phyloP scores from a whole-genome alignment of 179 eudicot genomes.

The Corrigiola litoralis region DNA sequence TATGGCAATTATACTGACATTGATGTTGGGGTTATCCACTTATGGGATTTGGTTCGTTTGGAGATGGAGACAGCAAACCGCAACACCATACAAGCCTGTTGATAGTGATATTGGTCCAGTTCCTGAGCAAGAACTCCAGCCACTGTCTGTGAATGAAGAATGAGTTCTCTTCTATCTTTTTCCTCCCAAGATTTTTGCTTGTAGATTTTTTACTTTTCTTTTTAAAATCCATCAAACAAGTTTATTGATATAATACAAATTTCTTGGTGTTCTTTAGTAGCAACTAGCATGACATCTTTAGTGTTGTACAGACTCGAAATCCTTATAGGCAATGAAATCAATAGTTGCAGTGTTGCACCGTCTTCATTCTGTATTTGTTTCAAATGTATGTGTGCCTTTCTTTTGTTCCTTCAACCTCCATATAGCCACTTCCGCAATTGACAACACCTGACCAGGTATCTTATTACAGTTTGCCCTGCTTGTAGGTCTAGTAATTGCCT shows the following conservation, averaged over 20 bases:
- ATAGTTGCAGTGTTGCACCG: too few species aligned
- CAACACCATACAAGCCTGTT: slow-evolving; percentile 63
- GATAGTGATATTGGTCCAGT: slow-evolving; percentile 34
- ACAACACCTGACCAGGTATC: too few species aligned
- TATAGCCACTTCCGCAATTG: too few species aligned
- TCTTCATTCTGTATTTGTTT: too few species aligned
- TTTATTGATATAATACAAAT: too few species aligned
- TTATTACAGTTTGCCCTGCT: too few species aligned
- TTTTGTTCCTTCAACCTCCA: too few species aligned
- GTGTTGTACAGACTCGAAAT: too few species aligned
- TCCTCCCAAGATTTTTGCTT: slow-evolving; percentile 8
- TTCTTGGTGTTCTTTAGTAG: too few species aligned
- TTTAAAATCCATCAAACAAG: slow-evolving; percentile 3
- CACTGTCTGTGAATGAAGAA: slow-evolving; percentile 35
- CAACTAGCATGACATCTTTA: too few species aligned
- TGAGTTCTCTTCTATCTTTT: not conserved
- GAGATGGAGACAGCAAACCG: slow-evolving; percentile 49
- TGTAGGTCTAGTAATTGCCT: too few species aligned
- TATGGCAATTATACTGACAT: slow-evolving; percentile 34
- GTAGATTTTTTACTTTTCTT: not conserved
- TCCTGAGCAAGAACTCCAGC: slow-evolving; percentile 89
- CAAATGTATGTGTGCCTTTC: too few species aligned
- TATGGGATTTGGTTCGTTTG: slow-evolving; percentile 57
- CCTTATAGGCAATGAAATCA: not conserved
- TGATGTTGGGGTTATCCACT: slow-evolving; percentile 45